Conservation (phyloP, 208 protist genomes). For the Zelonia costaricensis region DNA sequence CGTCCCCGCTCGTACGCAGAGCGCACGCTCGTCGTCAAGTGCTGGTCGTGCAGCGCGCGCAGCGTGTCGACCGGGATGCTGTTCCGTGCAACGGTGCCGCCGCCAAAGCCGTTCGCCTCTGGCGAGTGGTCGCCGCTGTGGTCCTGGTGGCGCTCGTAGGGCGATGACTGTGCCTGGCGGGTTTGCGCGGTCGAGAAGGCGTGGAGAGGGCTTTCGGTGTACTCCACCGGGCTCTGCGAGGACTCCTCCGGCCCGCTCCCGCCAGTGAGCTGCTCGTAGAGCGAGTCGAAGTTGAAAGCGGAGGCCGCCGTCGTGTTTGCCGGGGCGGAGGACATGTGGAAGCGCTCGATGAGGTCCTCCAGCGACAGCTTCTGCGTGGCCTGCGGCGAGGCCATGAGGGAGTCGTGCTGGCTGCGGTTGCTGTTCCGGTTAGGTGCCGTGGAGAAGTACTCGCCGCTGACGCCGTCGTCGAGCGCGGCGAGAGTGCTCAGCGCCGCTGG, state of each 20-base stretch:
- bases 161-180: background rate
- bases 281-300: conserved; percentile 44
- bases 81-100: conserved; percentile 25
- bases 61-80: conserved; percentile 95
- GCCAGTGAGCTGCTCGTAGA: conserved; percentile 53
- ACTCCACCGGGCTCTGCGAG: conserved; percentile 21
- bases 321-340: conserved; percentile 25
- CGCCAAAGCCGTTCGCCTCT: conserved; percentile 22
- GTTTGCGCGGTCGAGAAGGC: background rate
- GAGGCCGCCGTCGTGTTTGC: conserved; percentile 4
- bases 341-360: conserved; percentile 52
- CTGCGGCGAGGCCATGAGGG: conserved; percentile 50
- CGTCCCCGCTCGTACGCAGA: conserved; percentile 67
- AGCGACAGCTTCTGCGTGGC: conserved; percentile 36
- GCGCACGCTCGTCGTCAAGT: conserved; percentile 60
- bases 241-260: conserved; percentile 27
- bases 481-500: background rate
- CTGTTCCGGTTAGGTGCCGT: conserved; percentile 15
- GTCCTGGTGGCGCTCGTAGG: conserved; percentile 2
- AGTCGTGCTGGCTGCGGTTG: conserved; percentile 26
- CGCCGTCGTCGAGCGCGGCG: conserved; percentile 13
- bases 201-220: conserved; percentile 9
- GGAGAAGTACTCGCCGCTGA: conserved; percentile 28
- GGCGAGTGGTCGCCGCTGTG: background rate
- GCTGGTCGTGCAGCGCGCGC: conserved; percentile 92